Percentiles rank a stretch among this genome's conserved stretches.
These are phyloP conservation scores for Begonia loranthoides DNA, from an alignment of 306 rosid species.

Conservation along the genomic window DNA sequence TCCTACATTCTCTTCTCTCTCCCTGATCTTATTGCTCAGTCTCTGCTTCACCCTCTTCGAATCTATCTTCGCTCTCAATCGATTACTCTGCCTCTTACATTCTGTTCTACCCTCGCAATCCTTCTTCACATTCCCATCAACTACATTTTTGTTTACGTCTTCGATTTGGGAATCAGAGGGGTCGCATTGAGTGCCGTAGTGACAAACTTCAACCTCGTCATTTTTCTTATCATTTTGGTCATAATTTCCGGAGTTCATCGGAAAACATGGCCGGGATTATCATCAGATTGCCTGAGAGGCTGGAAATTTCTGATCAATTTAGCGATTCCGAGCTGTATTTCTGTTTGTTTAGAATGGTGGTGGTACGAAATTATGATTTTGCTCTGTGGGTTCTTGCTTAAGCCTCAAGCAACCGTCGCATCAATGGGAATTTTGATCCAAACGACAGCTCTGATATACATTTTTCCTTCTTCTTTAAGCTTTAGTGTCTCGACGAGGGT, in stretches of 20 bases:
- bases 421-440: constrained; percentile 92
- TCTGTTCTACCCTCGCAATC: constrained; percentile 39
- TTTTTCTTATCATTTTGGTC: constrained; percentile 37
- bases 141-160: constrained; percentile 49
- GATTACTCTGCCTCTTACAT: constrained; percentile 65
- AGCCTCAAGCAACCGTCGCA: constrained; percentile 80
- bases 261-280: constrained; percentile 59
- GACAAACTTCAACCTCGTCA: constrained; percentile 66
- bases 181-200: constrained; percentile 66
- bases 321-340: constrained; percentile 79
- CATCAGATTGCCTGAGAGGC: constrained; percentile 24
- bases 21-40: constrained; percentile 74
- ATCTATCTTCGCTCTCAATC: constrained; percentile 74
- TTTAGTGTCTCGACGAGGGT: constrained; percentile 87
- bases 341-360: constrained; percentile 98
- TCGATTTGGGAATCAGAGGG: constrained; percentile 50
- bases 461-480: constrained; percentile 79
- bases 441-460: constrained; percentile 75
- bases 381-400: constrained; percentile 58
- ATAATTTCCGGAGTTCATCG: constrained; percentile 35
- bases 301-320: constrained; percentile 43
- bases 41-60: constrained; percentile 59
- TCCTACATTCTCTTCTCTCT: constrained; percentile 53
- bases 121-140: constrained; percentile 71
- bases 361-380: constrained; percentile 98